These are phyloP conservation scores for Gossypium raimondii DNA, from an alignment of 345 rosid species.

Conservation along the genomic window DNA sequence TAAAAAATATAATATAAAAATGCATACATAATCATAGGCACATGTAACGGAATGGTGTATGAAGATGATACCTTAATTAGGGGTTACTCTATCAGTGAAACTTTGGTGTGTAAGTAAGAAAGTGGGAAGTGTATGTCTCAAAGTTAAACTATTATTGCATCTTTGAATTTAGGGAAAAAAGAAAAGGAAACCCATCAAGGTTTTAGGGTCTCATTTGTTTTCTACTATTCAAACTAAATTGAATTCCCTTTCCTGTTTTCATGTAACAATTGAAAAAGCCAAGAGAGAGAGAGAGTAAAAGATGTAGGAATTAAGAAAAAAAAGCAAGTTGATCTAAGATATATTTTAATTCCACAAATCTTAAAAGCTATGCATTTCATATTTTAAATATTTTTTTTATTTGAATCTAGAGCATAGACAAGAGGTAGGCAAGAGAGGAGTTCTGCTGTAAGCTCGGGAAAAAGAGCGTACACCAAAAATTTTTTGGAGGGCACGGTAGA, in stretches of 20 bases:
- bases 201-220: constrained; percentile 7
- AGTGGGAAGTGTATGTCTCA: constrained; percentile 16
- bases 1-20: neutral
- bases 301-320: neutral
- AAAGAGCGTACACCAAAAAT: no score
- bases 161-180: constrained; percentile 21
- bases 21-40: neutral
- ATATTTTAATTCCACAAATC: no score
- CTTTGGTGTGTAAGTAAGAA: neutral
- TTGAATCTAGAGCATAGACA: no score
- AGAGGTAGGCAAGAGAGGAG: no score
- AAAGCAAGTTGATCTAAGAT: no score
- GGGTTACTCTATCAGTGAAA: constrained; percentile 16
- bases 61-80: constrained; percentile 19
- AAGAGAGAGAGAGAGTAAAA: neutral
- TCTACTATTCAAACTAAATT: neutral
- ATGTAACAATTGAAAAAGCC: neutral
- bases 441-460: no score
- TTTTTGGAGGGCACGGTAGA: no score
- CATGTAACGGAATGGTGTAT: neutral
- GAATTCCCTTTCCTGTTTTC: neutral
- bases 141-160: constrained; percentile 16
- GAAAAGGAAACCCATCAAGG: constrained; percentile 19
- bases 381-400: no score
- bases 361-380: no score